A percentile compares a stretch with the other conserved stretches of the same genome.
Conservation (phyloP, 2,329 filamentous ascomycete species). For the Calonectria henricotiae region DNA sequence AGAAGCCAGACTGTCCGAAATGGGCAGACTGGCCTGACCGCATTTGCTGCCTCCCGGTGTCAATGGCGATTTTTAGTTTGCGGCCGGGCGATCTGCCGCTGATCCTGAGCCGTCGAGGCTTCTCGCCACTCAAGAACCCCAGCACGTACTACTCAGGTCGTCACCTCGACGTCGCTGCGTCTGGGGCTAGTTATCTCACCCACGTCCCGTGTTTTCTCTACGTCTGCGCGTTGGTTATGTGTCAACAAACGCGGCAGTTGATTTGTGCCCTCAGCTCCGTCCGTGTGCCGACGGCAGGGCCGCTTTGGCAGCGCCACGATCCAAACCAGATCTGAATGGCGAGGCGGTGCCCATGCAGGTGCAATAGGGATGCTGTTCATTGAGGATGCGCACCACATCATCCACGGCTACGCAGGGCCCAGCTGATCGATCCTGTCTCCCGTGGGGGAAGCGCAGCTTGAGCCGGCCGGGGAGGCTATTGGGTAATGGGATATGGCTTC, state of each 20-base stretch:
- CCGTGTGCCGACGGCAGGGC: constrained; percentile 14
- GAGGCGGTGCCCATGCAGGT: constrained; percentile 10
- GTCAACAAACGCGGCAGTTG: constrained; percentile 24
- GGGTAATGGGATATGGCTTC: constrained; percentile 9
- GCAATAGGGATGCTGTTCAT: constrained; percentile 1
- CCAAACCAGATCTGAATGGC: constrained; percentile 28
- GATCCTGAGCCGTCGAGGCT: constrained; percentile 13
- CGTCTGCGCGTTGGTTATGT: background rate
- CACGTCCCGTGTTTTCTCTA: constrained; percentile 19
- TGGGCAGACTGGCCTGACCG: background rate
- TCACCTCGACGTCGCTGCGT: constrained; percentile 4
- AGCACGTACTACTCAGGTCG: constrained; percentile 4
- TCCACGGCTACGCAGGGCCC: constrained; percentile 4
- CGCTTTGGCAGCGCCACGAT: constrained; percentile 29
- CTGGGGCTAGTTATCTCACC: background rate
- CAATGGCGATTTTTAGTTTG: constrained; percentile 20
- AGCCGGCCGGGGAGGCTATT: constrained; percentile 3
- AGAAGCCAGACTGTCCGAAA: background rate
- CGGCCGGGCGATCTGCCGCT: constrained; percentile 18
- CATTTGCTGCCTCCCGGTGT: background rate
- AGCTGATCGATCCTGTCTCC: constrained; percentile 24
- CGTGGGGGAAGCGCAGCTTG: constrained; percentile 22
- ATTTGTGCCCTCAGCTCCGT: constrained; percentile 1
- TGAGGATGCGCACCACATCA: constrained; percentile 20
- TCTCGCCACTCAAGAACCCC: background rate